These are phyloP conservation scores for Chaetomium sp. DNA, from an alignment of 2,329 filamentous ascomycete species.

Conservation along the genomic window DNA sequence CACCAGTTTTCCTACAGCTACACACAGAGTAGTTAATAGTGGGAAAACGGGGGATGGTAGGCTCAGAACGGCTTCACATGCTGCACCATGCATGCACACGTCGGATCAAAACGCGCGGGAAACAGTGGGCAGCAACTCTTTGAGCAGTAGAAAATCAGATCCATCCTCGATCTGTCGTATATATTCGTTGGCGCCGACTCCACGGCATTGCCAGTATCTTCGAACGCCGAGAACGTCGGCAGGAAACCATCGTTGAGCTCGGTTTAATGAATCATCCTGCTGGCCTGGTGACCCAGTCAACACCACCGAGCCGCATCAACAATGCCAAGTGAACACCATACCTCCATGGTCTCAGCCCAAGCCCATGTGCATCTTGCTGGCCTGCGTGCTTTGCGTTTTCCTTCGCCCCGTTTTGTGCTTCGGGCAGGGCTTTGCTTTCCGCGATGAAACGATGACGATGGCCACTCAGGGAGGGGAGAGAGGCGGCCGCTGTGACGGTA, in stretches of 20 bases:
- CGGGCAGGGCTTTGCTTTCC: neutral
- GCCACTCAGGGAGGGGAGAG: neutral
- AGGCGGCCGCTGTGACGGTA: neutral
- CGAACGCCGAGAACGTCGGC: neutral
- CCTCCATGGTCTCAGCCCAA: neutral
- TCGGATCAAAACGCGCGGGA: neutral
- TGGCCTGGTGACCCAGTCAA: conserved; percentile 8
- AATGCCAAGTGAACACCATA: conserved; percentile 10
- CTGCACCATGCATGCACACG: neutral
- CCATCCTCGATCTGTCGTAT: neutral
- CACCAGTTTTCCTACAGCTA: neutral
- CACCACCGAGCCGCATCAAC: neutral
- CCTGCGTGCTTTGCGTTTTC: too few species aligned
- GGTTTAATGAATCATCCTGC: neutral
- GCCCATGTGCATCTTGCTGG: neutral
- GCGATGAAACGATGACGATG: neutral
- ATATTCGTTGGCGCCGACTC: neutral
- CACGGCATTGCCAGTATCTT: neutral
- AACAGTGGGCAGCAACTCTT: neutral
- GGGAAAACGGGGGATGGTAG: neutral
- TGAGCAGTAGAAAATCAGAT: neutral
- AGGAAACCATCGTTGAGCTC: neutral
- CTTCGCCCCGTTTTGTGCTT: neutral
- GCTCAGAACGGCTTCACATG: neutral
- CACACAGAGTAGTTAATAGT: neutral